phyloP scores from a whole-genome alignment of 163 green algal species.

The Prototheca wickerhamii region DNA sequence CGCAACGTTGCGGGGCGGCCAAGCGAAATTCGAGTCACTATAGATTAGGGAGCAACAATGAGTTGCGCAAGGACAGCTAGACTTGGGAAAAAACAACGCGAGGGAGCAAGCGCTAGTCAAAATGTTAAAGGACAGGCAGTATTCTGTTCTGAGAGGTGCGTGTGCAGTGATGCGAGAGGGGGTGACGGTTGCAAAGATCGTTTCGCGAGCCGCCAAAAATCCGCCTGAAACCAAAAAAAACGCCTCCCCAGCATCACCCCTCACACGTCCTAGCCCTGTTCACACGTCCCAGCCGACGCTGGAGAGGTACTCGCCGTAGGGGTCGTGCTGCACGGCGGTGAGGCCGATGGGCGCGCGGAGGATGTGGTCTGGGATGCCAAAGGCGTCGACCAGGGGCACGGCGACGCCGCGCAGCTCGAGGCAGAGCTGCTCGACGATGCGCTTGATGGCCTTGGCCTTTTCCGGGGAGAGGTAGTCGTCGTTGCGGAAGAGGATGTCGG shows the following conservation, averaged over 20 bases:
- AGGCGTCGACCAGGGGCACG: slow-evolving; percentile 67
- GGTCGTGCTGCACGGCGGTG: slow-evolving; percentile 22
- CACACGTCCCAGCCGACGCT: slow-evolving; percentile 6
- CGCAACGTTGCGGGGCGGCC: too few species aligned
- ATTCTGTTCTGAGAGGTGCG: too few species aligned
- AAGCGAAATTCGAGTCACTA: too few species aligned
- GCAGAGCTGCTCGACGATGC: slow-evolving; percentile 72
- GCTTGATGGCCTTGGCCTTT: slow-evolving; percentile 87
- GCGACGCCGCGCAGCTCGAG: slow-evolving; percentile 56
- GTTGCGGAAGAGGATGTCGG: slow-evolving; percentile 73
- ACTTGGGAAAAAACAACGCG: too few species aligned
- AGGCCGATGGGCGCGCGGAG: slow-evolving; percentile 82
- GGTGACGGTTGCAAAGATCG: too few species aligned
- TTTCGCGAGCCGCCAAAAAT: not conserved
- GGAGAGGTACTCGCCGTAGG: slow-evolving; percentile 37
- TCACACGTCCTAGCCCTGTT: too few species aligned
- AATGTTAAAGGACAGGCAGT: too few species aligned
- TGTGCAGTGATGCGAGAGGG: too few species aligned
- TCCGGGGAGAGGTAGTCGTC: slow-evolving; percentile 84
- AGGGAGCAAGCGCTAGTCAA: too few species aligned
- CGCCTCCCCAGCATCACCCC: too few species aligned
- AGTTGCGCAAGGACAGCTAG: too few species aligned
- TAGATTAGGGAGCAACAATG: too few species aligned
- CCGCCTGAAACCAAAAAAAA: not conserved
- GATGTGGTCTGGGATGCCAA: slow-evolving; percentile 82